Base-by-base conservation (phyloP, 2,329 filamentous ascomycete species). In the Chrysoporthe cubensis region DNA sequence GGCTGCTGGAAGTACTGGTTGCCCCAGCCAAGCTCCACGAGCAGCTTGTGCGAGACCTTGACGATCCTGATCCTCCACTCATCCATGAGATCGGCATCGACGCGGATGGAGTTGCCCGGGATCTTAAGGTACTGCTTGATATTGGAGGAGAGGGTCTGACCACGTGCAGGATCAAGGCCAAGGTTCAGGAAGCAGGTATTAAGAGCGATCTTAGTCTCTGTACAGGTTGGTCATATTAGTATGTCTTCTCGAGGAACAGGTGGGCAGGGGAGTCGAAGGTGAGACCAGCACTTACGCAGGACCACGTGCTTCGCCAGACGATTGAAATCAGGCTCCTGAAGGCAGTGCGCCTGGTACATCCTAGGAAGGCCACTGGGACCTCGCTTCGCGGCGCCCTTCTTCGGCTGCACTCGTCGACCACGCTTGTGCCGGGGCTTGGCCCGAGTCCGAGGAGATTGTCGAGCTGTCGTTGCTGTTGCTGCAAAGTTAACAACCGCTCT, bases 71-170 rank as follows among this genome's bases (percentile, higher is more conserved):
- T 34, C 34, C 65, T 69, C 2, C 34, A 50, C 2, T 69, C 48
- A 6, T 40, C 44, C 18, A 32, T 21, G 13, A 59, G 26, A 16
- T 64, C 57, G 7, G 54, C 16, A n/a, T 59, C 54, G 9, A 67
- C 14, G 50, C 59, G 32, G 37, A 69, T 42, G 8, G 68, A 69
- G 21, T 65, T 67, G 40, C 68, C 68, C n/a, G 68, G 68, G 34
- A 13, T 52, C 8, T 52, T 66, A 46, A 69, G 43, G 50, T 67
- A 59, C 1, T 37, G 11, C n/a, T 43, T 65, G 34, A 69, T 37
- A 13, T 46, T 42, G 13, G 32, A 14, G 37, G 40, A 34, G 2
- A 69, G 3, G 3, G 56, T n/a, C 16, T 54, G 37, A 1, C 62
- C 68, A 21, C 65, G 68, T 2, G 13, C 16, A 6, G 11, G 2